Evolutionary conservation across 768 basidiomycete species (phyloP).

Genomic region (Pisolithus orientalis): DNA sequence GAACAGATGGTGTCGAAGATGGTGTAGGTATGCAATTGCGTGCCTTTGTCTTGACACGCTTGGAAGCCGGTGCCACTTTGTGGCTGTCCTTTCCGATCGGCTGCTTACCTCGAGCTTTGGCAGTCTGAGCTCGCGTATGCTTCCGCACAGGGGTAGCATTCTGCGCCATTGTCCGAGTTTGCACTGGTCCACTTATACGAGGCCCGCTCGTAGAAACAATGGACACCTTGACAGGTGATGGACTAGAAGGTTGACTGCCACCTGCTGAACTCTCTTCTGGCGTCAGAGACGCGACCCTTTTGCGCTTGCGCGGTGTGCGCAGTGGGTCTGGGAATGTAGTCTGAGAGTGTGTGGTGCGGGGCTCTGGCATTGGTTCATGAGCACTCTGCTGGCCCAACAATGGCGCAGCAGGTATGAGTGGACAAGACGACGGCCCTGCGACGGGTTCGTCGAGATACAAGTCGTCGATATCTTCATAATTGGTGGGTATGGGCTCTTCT

Average conservation of each 20-base stretch:
- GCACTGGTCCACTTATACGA: background rate
- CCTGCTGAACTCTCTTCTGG: slow-evolving; percentile 3
- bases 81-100: background rate
- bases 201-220: slow-evolving; percentile 1
- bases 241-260: slow-evolving; percentile 16
- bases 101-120: slow-evolving; percentile 8
- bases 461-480: slow-evolving; percentile 27
- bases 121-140: background rate
- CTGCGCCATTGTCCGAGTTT: background rate
- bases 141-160: slow-evolving; percentile 2
- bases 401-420: slow-evolving; percentile 13
- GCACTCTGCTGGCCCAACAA: slow-evolving; percentile 18
- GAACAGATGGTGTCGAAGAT: slow-evolving; percentile 14
- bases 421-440: slow-evolving; percentile 19
- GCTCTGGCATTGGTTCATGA: slow-evolving; percentile 7
- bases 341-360: slow-evolving; percentile 7
- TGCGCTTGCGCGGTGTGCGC: slow-evolving; percentile 28
- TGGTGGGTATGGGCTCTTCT: slow-evolving; percentile 28
- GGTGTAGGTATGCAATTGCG: slow-evolving; percentile 21
- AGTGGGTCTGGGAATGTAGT: slow-evolving; percentile 17
- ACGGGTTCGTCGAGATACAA: slow-evolving; percentile 29
- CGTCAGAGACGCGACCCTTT: slow-evolving; percentile 6
- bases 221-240: slow-evolving; percentile 27
- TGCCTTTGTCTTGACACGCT: slow-evolving; percentile 11
- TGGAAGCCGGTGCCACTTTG: slow-evolving; percentile 7